Evolutionary conservation across 495 filamentous ascomycete species (phyloP), one percentile per base, ranked within the genome.

Genomic region (Baudoinia panamericana): DNA sequence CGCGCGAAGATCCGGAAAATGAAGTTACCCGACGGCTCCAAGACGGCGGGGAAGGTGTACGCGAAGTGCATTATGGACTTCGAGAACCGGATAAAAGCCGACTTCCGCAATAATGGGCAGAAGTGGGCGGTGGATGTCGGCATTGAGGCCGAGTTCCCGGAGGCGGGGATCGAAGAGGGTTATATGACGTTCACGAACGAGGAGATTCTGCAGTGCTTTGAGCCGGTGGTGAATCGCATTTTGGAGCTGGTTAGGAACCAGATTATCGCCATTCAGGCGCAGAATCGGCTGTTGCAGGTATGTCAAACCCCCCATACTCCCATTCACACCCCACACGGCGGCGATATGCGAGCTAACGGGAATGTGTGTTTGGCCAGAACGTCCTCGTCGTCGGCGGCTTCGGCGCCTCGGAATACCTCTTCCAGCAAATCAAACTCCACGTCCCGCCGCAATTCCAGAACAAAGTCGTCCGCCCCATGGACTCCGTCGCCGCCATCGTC

Each of bases 171-270:
- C 41, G 77, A 81, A 54, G 77, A 82, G 53, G 77, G 77, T 17
- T 82, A 80, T 65, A 82, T 82, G 77, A 81, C 77, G n/a, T 82
- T 82, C 51, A 82, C 76, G 21, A 81, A 82, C 56, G 77, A 82
- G 61, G 77, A 82, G 57, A 82, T 82, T 46, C 66, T 82, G 39
- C 77, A 81, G 60, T 82, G 77, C 62, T 82, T 82, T 57, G 77
- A 82, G 60, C 77, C 77, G 17, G 80, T 84, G 21, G 78, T 82
- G 17, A 82, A 82, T 62, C 65, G 78, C 46, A 81, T 82, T 46
- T 53, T 82, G 41, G 78, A 81, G 57, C 68, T 82, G 36, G 78
- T 82, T 29, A 63, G 78, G 41, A 82, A 82, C 54, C 78, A 82
- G 56, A 82, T 82, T 57, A 81, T 82, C 40, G 78, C 78, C 41